A percentile compares a stretch with the other conserved stretches of the same genome.
Evolutionary conservation across 352 stramenopile species (phyloP).

Genomic region (Phytophthora lateralis): DNA sequence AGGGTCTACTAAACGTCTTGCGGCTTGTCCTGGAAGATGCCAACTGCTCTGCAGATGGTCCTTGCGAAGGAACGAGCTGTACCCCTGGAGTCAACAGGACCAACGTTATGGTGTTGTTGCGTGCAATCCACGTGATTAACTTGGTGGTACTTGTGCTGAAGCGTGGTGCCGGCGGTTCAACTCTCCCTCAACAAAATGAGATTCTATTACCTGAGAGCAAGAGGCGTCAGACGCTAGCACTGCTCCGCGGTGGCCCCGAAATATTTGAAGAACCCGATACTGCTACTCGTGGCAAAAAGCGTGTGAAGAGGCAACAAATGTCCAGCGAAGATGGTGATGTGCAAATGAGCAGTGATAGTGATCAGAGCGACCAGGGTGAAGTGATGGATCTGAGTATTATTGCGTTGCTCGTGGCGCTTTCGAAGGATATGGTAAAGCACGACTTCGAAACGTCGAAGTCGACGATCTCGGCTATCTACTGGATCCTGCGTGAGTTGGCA

Average conservation of each 20-base stretch:
- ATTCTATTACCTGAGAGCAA: conserved; percentile 50
- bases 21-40: conserved; percentile 73
- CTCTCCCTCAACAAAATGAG: conserved; percentile 28
- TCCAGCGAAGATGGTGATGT: conserved; percentile 59
- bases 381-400: conserved; percentile 74
- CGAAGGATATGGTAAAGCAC: conserved; percentile 75
- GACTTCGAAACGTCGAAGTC: conserved; percentile 82
- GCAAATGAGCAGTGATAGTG: conserved; percentile 77
- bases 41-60: conserved; percentile 17
- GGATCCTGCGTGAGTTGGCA: conserved; percentile 75
- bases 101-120: conserved; percentile 69
- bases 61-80: conserved; percentile 23
- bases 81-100: conserved; percentile 47
- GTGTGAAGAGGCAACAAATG: conserved; percentile 61
- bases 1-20: conserved; percentile 65
- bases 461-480: conserved; percentile 81
- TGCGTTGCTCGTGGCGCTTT: conserved; percentile 56
- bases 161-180: conserved; percentile 22
- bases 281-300: conserved; percentile 61
- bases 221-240: conserved; percentile 46
- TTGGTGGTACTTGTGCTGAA: conserved; percentile 69
- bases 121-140: conserved; percentile 74
- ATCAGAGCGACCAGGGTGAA: conserved; percentile 55
- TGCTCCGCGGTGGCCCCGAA: conserved; percentile 64
- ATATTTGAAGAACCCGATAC: conserved; percentile 66